A percentile compares a stretch with the other conserved stretches of the same genome.
Conservation (phyloP, 768 basidiomycete species). For the Pisolithus sp. region DNA sequence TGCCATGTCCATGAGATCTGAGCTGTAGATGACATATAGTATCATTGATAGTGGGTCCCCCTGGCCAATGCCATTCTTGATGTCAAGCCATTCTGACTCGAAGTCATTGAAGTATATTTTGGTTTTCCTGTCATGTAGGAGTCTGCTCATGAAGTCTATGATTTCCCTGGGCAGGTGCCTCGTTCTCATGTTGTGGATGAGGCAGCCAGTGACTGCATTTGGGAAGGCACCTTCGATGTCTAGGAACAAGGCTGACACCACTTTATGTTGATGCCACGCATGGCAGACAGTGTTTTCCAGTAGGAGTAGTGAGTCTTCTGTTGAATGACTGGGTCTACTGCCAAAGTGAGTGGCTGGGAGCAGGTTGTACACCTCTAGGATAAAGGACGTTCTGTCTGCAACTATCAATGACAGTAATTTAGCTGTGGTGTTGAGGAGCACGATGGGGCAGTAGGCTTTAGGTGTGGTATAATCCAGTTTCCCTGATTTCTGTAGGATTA, state of each 20-base stretch:
- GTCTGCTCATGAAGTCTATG: not conserved
- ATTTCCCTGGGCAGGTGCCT: not conserved
- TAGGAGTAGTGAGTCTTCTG: slow-evolving; percentile 31
- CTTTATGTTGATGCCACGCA: slow-evolving; percentile 31
- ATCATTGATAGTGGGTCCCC: not conserved
- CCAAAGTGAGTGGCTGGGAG: slow-evolving; percentile 35
- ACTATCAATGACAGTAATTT: too few species aligned
- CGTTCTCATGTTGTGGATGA: slow-evolving; percentile 27
- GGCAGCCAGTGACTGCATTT: slow-evolving; percentile 25
- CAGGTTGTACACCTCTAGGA: slow-evolving; percentile 2
- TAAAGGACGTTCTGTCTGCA: too few species aligned
- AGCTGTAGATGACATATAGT: not conserved
- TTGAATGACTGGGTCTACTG: slow-evolving; percentile 31
- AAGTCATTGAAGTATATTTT: not conserved
- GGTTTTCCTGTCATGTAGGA: not conserved
- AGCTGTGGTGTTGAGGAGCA: slow-evolving; percentile 22
- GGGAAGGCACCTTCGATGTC: slow-evolving; percentile 42
- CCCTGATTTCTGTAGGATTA: slow-evolving; percentile 20
- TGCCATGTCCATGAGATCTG: not conserved
- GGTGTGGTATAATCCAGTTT: slow-evolving; percentile 28
- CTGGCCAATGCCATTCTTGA: not conserved
- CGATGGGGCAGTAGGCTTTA: slow-evolving; percentile 33
- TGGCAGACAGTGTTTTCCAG: slow-evolving; percentile 30
- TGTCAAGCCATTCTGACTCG: not conserved
- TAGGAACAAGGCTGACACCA: slow-evolving; percentile 32